Base-by-base conservation (phyloP, 768 basidiomycete species). In the Clitopilus passeckerianus region DNA sequence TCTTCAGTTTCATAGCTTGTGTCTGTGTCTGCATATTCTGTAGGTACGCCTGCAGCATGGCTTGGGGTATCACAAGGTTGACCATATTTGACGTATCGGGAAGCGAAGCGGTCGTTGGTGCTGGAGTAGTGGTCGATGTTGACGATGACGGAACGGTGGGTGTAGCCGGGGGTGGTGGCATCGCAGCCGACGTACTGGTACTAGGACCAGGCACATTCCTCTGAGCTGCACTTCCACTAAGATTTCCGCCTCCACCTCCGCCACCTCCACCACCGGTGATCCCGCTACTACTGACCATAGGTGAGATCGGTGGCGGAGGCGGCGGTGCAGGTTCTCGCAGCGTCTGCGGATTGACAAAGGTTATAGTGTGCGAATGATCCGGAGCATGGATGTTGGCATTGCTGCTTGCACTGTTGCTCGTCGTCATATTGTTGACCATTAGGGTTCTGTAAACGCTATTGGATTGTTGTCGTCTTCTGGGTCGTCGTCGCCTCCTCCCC, bases 1-100 rank as follows among this genome's bases (percentile, higher is more conserved):
- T 76, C 66, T 87, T 87, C 73, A 84, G 78, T 70, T 86, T 86
- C 61, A 81, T 82, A 34, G 87, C 83, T 64, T 90, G 87, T 22
- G 80, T 81, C 66, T 91, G 90, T 43, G 83, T 75, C 61, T 86
- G 85, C 41, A 91, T 71, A 60, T 84, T 79, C 61, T 87, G 83
- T 66, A 86, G 68, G 61, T 81, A 85, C 15, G 82, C 77, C 23
- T 76, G 70, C 56, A 88, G 72, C 74, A 89, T 75, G 18, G 75
- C 76, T 61, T 88, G 86, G 5, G 85, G 79, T 46, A 87, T 68
- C 7, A 80, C 72, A 22, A 87, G 66, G 61, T 83, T 80, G 12
- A 81, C 68, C 20, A 81, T 69, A 1, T 22, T 50, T 50, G 46
- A 50, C 18, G 46, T 3, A 50, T 50, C 46, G 12, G 46, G 18